Conservation (phyloP, 768 basidiomycete species). For the Gyrodon lividus region DNA sequence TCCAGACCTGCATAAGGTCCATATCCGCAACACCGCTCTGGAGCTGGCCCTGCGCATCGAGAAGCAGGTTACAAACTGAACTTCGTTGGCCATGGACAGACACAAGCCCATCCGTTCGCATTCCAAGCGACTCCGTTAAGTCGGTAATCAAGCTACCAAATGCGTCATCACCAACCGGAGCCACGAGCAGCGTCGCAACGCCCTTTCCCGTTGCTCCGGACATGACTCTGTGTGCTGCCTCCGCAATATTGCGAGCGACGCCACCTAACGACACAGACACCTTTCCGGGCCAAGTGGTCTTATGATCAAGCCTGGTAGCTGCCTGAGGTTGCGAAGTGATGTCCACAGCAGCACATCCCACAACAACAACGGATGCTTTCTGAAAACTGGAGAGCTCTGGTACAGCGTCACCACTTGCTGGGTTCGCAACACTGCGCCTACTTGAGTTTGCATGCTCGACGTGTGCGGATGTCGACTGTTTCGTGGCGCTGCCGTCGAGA, state of each 20-base stretch:
- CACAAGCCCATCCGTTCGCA: constrained; percentile 82
- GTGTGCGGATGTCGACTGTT: not conserved
- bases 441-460: not conserved
- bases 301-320: constrained; percentile 34
- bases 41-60: constrained; percentile 70
- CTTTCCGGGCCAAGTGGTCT: constrained; percentile 79
- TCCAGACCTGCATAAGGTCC: constrained; percentile 58
- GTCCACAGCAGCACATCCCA: constrained; percentile 90
- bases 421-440: not conserved
- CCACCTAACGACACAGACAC: constrained; percentile 79
- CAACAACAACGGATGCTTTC: constrained; percentile 58
- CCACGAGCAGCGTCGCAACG: constrained; percentile 57
- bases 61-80: constrained; percentile 84
- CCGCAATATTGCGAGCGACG: constrained; percentile 93
- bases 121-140: constrained; percentile 60
- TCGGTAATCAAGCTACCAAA: constrained; percentile 68
- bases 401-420: not conserved
- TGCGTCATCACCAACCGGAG: constrained; percentile 73
- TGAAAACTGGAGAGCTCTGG: constrained; percentile 5
- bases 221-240: constrained; percentile 75
- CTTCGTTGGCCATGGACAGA: constrained; percentile 44
- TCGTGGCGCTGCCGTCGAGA: constrained; percentile 1
- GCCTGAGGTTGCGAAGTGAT: constrained; percentile 61
- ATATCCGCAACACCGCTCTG: constrained; percentile 93
- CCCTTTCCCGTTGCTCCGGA: constrained; percentile 26